Evolutionary conservation across 2,329 filamentous ascomycete species (phyloP).

Genomic region (Arthrinium puccinioides): DNA sequence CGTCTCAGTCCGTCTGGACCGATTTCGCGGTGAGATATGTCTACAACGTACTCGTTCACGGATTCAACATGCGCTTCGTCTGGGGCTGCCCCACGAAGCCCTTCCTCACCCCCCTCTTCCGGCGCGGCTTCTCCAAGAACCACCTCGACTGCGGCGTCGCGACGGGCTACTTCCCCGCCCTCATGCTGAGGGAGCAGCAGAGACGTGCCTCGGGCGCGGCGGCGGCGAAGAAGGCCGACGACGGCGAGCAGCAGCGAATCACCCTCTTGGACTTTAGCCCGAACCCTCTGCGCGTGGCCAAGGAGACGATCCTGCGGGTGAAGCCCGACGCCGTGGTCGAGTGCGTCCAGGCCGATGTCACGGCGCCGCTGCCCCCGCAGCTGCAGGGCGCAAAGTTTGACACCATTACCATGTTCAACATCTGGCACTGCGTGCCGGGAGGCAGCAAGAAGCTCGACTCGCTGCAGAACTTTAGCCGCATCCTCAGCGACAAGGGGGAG

Average conservation of each 20-base stretch:
- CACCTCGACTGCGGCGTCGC: constrained; percentile 34
- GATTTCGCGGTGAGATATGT: constrained; percentile 3
- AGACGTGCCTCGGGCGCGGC: constrained; percentile 2
- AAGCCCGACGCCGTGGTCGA: constrained; percentile 14
- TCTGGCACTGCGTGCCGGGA: constrained; percentile 33
- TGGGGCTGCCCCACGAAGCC: constrained; percentile 26
- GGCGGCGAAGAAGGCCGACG: background rate
- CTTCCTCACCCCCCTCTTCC: constrained; percentile 26
- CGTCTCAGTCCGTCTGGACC: too few relatives aligned
- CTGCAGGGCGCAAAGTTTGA: constrained; percentile 25
- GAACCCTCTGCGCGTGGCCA: constrained; percentile 22
- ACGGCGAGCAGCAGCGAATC: constrained; percentile 16
- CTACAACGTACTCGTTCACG: constrained; percentile 26
- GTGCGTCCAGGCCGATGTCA: constrained; percentile 28
- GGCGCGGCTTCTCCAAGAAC: constrained; percentile 22
- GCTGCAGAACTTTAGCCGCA: constrained; percentile 22
- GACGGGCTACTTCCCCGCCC: constrained; percentile 28
- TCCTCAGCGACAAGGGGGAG: constrained; percentile 26
- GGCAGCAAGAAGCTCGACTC: constrained; percentile 21
- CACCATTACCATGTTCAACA: constrained; percentile 34
- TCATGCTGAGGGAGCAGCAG: constrained; percentile 13
- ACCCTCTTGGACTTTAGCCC: constrained; percentile 29
- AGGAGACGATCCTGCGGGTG: constrained; percentile 14
- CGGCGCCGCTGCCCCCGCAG: constrained; percentile 19
- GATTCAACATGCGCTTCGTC: constrained; percentile 25